These are phyloP conservation scores for Amphichorda felina DNA, from an alignment of 2,329 filamentous ascomycete genomes.

Conservation along the genomic window DNA sequence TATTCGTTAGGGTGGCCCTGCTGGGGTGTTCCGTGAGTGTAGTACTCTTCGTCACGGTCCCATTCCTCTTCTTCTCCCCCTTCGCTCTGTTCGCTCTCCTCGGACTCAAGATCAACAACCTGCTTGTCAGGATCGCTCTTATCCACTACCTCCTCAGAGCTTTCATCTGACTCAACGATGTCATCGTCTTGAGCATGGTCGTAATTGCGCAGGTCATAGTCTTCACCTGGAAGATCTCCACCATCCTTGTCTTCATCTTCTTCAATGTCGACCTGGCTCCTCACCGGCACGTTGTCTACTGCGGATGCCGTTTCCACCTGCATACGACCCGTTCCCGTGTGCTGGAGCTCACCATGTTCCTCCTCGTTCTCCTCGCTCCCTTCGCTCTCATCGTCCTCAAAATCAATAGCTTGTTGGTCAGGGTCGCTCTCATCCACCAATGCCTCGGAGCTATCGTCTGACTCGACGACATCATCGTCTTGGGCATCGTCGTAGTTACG, in stretches of 20 bases:
- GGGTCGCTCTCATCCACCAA: constrained; percentile 1
- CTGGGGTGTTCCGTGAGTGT: no score
- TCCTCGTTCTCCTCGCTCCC: constrained; percentile 1
- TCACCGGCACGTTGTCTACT: background rate
- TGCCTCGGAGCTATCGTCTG: background rate
- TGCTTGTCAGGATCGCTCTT: constrained; percentile 1
- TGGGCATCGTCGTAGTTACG: constrained; percentile 18
- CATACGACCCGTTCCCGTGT: constrained; percentile 12
- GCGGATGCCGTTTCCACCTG: constrained; percentile 8
- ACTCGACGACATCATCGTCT: constrained; percentile 16
- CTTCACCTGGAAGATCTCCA: constrained; percentile 17
- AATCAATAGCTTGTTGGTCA: constrained; percentile 3
- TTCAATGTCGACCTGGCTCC: constrained; percentile 14
- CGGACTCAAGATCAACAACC: constrained; percentile 5
- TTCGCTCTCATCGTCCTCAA: constrained; percentile 3
- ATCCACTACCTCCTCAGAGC: background rate
- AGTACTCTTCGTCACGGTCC: background rate
- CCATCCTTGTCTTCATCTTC: constrained; percentile 11
- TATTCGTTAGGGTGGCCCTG: constrained; percentile 7
- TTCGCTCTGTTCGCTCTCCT: background rate
- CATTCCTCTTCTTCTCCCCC: constrained; percentile 8
- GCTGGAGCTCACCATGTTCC: constrained; percentile 15
- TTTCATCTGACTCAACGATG: constrained; percentile 7
- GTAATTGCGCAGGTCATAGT: constrained; percentile 21
- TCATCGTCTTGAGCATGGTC: constrained; percentile 18